Evolutionary conservation across 768 basidiomycete species (phyloP), one percentile per base, ranked within the genome.

Genomic region (Lyophyllum atratum): DNA sequence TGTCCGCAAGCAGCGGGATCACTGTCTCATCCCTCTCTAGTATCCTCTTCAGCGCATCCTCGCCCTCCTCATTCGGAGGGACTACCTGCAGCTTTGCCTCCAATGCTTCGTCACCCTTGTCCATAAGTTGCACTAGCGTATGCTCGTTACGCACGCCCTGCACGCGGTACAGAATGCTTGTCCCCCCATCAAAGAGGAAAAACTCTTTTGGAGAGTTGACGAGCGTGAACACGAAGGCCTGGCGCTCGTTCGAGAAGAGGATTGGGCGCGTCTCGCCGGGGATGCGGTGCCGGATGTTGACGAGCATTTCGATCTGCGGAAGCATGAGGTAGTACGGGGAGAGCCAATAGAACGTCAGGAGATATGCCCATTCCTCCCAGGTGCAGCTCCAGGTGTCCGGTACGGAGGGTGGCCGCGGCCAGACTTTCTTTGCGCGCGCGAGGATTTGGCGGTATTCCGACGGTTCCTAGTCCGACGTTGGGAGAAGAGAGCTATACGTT

Each of bases 281-380:
- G 25, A 74, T 63, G 2, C 57, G 65, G 58, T 71, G 64, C 17
- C 61, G 59, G 21, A 76, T 63, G 55, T 72, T 75, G 19, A 72
- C 62, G n/a, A 70, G 55, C 68, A 72, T 69, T 49, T 74, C 69
- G 47, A 75, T 71, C 60, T 72, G 71, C 3, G 73, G 73, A 42
- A 75, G 63, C 63, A 64, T 70, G 42, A 76, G 70, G 53, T 70
- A 75, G 62, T 74, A 70, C 3, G 73, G 69, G 2, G 67, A 70
- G 50, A 63, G 61, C 59, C 71, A 73, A 64, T 69, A 76, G 55
- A 71, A 61, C 7, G 71, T 69, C 26, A 71, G 54, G 22, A 76
- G 66, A 58, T 65, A 64, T 4, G 64, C 47, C 70, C 70, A 74
- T 12, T 51, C 25, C 8, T 63, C 50, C 71, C 72, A 75, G 39